Evolutionary conservation across 345 rosid species (phyloP), one percentile per base, ranked within the genome.

Genomic region (Cardamine resedifolia): DNA sequence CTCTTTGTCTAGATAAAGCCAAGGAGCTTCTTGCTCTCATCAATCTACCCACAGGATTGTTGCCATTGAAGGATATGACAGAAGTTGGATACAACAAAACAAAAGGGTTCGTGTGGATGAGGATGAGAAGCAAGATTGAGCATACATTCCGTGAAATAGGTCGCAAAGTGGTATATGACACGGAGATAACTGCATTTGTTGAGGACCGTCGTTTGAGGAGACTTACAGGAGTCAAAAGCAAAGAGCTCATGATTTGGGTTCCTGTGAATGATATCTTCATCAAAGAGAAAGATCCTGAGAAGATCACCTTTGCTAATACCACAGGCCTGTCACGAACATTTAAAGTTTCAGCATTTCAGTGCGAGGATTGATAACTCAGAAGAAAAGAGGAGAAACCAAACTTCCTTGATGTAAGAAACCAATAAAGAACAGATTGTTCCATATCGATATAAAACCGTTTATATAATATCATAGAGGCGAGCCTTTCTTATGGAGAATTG

Each of bases 61-160:
- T 89, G 30, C 91, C 91, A 0, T 41, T 87, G 21, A 82, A 82
- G 67, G 83, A 85, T 76, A 55, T 87, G 73, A 33, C 51, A 2
- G 96, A 87, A 77, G 74, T 83, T 16, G 96, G 96, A 3, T 55
- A 73, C 68, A 84, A 86, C 60, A 73, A 70, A 26, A 47, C 72
- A 36, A 77, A 87, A 0, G 87, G 96, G 10, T 87, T 89, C 83
- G 82, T 89, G 21, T 89, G 90, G 96, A 52, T 87, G 61, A 87
- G 61, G 87, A 88, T 80, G 80, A 82, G 77, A 75, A 78, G 71
- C 56, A 63, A 74, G 55, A 77, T 44, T 30, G 77, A 80, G 57
- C 89, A 85, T 74, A 71, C 45, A 55, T 86, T 85, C 75, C 44
- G 5, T 2, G 58, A 24, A 2, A 78, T 86, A 16, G 84, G 82